phyloP scores from a whole-genome alignment of 2,329 filamentous ascomycete genomes.

The Penicillium sp. region DNA sequence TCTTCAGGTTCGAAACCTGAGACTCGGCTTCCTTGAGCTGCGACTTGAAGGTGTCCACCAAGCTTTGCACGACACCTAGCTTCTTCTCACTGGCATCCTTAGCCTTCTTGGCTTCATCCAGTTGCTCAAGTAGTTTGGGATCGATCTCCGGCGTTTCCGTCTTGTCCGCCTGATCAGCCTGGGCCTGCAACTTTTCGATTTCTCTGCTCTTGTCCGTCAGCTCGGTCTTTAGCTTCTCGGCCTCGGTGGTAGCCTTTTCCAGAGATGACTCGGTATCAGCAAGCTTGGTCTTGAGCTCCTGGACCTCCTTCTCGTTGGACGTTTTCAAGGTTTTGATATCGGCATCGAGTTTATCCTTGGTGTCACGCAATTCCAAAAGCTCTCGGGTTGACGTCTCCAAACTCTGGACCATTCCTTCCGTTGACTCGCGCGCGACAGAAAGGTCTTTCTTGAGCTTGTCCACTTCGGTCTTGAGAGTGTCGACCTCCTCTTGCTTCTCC shows the following conservation, averaged over 20 bases:
- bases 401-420: slow-evolving; percentile 67
- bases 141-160: slow-evolving; percentile 30
- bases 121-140: slow-evolving; percentile 37
- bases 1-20: slow-evolving; percentile 54
- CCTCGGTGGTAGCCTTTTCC: slow-evolving; percentile 35
- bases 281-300: slow-evolving; percentile 50
- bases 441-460: slow-evolving; percentile 72
- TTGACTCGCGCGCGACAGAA: slow-evolving; percentile 72
- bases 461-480: slow-evolving; percentile 72
- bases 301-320: slow-evolving; percentile 48
- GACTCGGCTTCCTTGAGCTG: slow-evolving; percentile 62
- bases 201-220: slow-evolving; percentile 51
- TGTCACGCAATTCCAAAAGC: slow-evolving; percentile 61
- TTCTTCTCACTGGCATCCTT: slow-evolving; percentile 57
- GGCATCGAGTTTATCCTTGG: slow-evolving; percentile 56
- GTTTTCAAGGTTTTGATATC: slow-evolving; percentile 55
- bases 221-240: slow-evolving; percentile 45
- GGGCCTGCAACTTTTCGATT: slow-evolving; percentile 44
- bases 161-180: slow-evolving; percentile 33
- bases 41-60: slow-evolving; percentile 60
- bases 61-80: slow-evolving; percentile 59
- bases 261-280: slow-evolving; percentile 41
- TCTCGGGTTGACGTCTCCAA: slow-evolving; percentile 72
- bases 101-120: slow-evolving; percentile 45
- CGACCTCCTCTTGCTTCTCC: slow-evolving; percentile 72